These are phyloP conservation scores for Kalanchoe fedtschenkoi DNA, from an alignment of 164 flowering plant species.

Conservation along the genomic window DNA sequence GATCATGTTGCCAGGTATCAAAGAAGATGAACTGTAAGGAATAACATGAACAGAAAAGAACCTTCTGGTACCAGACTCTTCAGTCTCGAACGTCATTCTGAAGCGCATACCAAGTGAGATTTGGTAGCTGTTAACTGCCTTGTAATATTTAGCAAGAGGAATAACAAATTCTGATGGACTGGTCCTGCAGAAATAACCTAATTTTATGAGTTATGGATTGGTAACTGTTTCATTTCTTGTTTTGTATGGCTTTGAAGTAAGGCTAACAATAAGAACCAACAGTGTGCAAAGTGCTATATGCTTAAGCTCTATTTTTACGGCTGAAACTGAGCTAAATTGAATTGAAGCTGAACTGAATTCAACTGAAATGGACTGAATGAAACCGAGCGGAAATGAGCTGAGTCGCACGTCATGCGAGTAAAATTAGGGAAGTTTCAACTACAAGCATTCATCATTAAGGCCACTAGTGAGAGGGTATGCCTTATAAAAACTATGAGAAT, in stretches of 20 bases:
- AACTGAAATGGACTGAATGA: too few species aligned
- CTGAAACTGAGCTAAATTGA: too few species aligned
- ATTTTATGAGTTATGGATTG: background rate
- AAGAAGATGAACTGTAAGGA: background rate
- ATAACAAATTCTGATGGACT: conserved; percentile 98
- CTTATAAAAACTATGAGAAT: too few species aligned
- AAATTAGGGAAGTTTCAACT: too few species aligned
- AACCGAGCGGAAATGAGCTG: too few species aligned
- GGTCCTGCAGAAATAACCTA: conserved; percentile 39
- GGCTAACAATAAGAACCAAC: background rate
- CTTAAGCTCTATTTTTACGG: too few species aligned
- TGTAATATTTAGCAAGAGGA: conserved; percentile 92
- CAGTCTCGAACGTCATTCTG: conserved; percentile 98
- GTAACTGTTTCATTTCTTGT: background rate
- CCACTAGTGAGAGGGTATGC: too few species aligned
- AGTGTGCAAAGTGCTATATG: background rate
- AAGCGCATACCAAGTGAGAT: conserved; percentile 96
- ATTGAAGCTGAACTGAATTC: too few species aligned
- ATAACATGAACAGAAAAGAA: conserved; percentile 10
- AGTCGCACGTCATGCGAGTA: too few species aligned
- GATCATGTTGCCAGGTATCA: background rate
- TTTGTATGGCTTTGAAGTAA: background rate
- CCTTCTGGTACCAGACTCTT: conserved; percentile 96
- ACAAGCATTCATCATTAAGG: too few species aligned
- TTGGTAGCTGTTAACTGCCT: conserved; percentile 68